phyloP scores from a whole-genome alignment of 2,329 filamentous ascomycete genomes.

The Nigrograna mackinnonii region DNA sequence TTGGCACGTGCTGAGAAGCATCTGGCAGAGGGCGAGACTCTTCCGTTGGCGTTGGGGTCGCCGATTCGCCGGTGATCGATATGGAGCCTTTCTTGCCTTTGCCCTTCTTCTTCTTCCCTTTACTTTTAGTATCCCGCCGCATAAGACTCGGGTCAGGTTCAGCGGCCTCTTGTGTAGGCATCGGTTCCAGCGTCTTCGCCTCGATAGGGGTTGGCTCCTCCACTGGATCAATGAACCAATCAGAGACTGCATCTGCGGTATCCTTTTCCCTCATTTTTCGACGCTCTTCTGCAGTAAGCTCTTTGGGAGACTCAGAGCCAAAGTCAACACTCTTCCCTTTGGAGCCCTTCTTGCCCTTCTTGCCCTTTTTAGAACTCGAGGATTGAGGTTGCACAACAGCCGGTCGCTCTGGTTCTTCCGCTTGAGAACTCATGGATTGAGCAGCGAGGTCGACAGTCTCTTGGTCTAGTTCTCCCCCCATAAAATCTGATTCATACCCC shows the following conservation, averaged over 20 bases:
- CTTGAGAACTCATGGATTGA: conserved; percentile 7
- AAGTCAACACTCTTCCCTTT: conserved; percentile 27
- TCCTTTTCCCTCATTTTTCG: conserved; percentile 23
- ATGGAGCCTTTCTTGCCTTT: conserved; percentile 15
- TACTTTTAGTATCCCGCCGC: conserved; percentile 23
- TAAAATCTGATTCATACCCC: conserved; percentile 19
- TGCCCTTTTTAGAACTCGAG: conserved; percentile 28
- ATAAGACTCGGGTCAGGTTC: conserved; percentile 18
- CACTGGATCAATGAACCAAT: conserved; percentile 19
- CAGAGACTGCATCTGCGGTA: conserved; percentile 26
- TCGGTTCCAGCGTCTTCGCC: conserved; percentile 9
- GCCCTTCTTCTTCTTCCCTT: conserved; percentile 27
- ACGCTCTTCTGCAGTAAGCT: conserved; percentile 23
- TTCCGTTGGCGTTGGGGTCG: conserved; percentile 13
- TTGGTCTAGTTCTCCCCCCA: conserved; percentile 25
- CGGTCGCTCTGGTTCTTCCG: conserved; percentile 12
- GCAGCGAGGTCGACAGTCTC: conserved; percentile 21
- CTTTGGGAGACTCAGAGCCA: conserved; percentile 7
- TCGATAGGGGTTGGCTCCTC: conserved; percentile 12
- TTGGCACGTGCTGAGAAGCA: conserved; percentile 21
- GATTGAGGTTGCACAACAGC: conserved; percentile 10
- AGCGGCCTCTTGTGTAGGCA: conserved; percentile 6
- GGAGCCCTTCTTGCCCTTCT: conserved; percentile 36
- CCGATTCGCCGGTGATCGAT: conserved; percentile 12
- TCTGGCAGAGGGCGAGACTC: conserved; percentile 8